Percentiles rank a stretch among this genome's conserved stretches.
Conservation (phyloP, 2,329 filamentous ascomycete species). For the Saccharata proteae region DNA sequence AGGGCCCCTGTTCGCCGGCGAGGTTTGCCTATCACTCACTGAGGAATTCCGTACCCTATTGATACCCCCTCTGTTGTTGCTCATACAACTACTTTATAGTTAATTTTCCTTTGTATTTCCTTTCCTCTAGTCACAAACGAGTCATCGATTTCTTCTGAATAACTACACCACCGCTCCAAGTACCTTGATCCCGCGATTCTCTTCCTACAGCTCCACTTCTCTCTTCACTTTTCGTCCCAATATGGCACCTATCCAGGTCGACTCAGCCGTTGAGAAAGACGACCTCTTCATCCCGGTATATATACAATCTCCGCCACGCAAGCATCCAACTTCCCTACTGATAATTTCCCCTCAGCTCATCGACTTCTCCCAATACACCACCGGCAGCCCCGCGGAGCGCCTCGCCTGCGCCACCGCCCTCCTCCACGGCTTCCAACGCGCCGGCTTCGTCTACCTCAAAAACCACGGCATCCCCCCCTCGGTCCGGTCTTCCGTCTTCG, state of each 20-base stretch:
- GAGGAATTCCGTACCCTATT: too few species aligned
- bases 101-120: too few species aligned
- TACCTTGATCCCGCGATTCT: too few species aligned
- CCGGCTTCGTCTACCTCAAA: conserved; percentile 81
- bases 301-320: background rate
- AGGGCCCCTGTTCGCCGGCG: too few species aligned
- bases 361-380: conserved; percentile 63
- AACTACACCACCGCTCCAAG: too few species aligned
- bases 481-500: conserved; percentile 51
- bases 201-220: too few species aligned
- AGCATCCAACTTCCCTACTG: background rate
- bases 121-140: too few species aligned
- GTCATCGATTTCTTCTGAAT: too few species aligned
- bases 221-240: too few species aligned
- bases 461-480: conserved; percentile 59
- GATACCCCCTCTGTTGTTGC: too few species aligned
- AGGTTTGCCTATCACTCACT: too few species aligned
- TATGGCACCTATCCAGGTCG: conserved; percentile 13
- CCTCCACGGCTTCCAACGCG: conserved; percentile 67
- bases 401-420: conserved; percentile 57
- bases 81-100: too few species aligned
- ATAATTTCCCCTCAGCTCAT: conserved; percentile 45
- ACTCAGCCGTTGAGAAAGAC: conserved; percentile 25
- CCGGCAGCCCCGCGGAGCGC: conserved; percentile 48
- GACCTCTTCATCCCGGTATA: conserved; percentile 26